phyloP scores from a whole-genome alignment of 345 rosid species.

The Linum trigynum region DNA sequence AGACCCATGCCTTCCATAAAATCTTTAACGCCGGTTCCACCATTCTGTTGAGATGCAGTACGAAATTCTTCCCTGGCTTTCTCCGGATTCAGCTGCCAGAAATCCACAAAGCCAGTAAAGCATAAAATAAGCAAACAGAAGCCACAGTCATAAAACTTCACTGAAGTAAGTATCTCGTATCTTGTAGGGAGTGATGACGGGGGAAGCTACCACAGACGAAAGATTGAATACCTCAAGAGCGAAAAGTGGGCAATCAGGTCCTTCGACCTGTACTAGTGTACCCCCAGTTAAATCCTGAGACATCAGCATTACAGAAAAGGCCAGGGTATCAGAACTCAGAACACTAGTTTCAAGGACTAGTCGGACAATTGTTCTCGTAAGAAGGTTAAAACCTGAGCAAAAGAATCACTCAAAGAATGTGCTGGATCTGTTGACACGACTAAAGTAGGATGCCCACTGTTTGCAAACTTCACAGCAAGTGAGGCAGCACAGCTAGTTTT shows the following conservation, averaged over 20 bases:
- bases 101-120: slow-evolving; percentile 17
- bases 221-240: slow-evolving; percentile 68
- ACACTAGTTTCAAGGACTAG: neutral
- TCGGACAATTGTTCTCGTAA: neutral
- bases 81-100: slow-evolving; percentile 79
- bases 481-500: slow-evolving; percentile 99
- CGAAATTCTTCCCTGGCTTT: slow-evolving; percentile 95
- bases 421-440: slow-evolving; percentile 99
- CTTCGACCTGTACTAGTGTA: slow-evolving; percentile 72
- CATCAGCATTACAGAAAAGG: slow-evolving; percentile 2
- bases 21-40: slow-evolving; percentile 85
- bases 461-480: slow-evolving; percentile 89
- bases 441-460: slow-evolving; percentile 91
- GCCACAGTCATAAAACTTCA: neutral
- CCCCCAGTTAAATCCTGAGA: slow-evolving; percentile 89
- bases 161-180: neutral
- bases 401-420: slow-evolving; percentile 92
- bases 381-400: slow-evolving; percentile 62
- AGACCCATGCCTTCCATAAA: slow-evolving; percentile 98
- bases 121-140: slow-evolving; percentile 7
- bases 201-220: slow-evolving; percentile 4
- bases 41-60: slow-evolving; percentile 48
- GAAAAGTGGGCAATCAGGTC: slow-evolving; percentile 82
- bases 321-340: neutral
- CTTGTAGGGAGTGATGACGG: slow-evolving; percentile 8